Base-by-base conservation (phyloP, 148 eudicot genomes). In the Tetragonia tetragonoides region DNA sequence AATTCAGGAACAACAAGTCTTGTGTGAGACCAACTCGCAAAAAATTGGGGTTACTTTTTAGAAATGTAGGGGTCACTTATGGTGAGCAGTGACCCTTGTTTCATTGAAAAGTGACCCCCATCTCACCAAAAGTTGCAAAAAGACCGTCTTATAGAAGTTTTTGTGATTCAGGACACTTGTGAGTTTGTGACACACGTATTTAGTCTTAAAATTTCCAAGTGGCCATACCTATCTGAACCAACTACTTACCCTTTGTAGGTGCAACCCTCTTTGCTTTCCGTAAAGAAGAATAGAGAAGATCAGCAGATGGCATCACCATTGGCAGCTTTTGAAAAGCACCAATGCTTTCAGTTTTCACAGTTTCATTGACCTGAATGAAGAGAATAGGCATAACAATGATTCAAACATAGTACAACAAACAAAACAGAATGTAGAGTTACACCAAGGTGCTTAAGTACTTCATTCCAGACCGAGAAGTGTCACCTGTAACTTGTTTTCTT, bases 291-390 rank as follows among this genome's bases (percentile, higher is more conserved):
- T 85, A 80, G 53, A 93, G 82, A 72, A 96, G 89, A 84, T 93
- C 99, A 75, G 77, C 66, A 54, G 97, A 89, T 60, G 99, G 99
- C 98, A 91, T 92, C 76, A 96, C 99, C 93, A 91, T 92, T 7
- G 99, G 99, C 78, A 96, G 83, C 82, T 91, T 90, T 82, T 96
- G 99, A 79, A 96, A 93, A 67, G 97, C 99, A 71, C 99, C 99
- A n/a, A 93, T 75, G 74, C 73, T 85, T 80, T 89, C 95, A 61
- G 77, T 46, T 51, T 82, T 80, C 46, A 42, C 20, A 54, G 81
- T 68, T 75, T 74, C 76, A 82, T 81, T 82, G 53, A 77, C 88
- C 97, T 92, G 77, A 51, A 80, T 42, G 68, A 76, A 21, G 49
- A 57, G 40, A 44, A 40, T 10, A 40, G 66, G 42, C 42, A 37